These are phyloP conservation scores for Paralagenidium karlingii DNA, from an alignment of 352 stramenopile species.

Conservation along the genomic window DNA sequence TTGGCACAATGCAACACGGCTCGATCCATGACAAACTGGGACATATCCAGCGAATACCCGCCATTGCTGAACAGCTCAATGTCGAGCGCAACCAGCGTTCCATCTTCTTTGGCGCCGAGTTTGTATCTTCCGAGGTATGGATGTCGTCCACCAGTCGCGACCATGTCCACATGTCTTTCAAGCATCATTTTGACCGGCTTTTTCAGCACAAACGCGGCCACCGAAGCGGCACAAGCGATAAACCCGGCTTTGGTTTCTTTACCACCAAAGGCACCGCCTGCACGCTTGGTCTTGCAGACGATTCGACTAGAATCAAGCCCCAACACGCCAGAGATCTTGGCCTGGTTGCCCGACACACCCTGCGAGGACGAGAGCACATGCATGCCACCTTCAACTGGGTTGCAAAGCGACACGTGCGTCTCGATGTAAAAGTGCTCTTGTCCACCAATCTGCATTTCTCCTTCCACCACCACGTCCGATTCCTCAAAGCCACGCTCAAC, in stretches of 20 bases:
- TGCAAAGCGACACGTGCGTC: constrained; percentile 76
- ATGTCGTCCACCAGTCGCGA: constrained; percentile 86
- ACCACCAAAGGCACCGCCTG: constrained; percentile 94
- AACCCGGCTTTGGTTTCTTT: constrained; percentile 93
- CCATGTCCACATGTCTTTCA: constrained; percentile 93
- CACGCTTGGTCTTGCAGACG: constrained; percentile 87
- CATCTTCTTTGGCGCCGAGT: constrained; percentile 69
- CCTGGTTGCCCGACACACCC: constrained; percentile 88
- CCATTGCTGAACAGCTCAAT: constrained; percentile 92
- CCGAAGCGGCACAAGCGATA: constrained; percentile 80
- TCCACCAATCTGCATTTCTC: constrained; percentile 81
- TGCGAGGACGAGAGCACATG: constrained; percentile 92
- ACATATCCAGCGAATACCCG: constrained; percentile 91
- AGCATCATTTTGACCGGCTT: constrained; percentile 85
- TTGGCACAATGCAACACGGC: constrained; percentile 95
- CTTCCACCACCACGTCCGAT: constrained; percentile 68
- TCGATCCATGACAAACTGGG: constrained; percentile 88
- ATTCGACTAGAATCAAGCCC: constrained; percentile 86
- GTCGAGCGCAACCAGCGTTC: constrained; percentile 83
- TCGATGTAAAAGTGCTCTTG: constrained; percentile 97
- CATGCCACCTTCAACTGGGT: constrained; percentile 80
- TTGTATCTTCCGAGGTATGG: constrained; percentile 92
- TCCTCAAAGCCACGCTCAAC: constrained; percentile 51
- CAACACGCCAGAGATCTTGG: constrained; percentile 80
- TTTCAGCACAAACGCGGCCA: constrained; percentile 83